phyloP scores from a whole-genome alignment of 257 asterid species.

The Cruciata laevipes region DNA sequence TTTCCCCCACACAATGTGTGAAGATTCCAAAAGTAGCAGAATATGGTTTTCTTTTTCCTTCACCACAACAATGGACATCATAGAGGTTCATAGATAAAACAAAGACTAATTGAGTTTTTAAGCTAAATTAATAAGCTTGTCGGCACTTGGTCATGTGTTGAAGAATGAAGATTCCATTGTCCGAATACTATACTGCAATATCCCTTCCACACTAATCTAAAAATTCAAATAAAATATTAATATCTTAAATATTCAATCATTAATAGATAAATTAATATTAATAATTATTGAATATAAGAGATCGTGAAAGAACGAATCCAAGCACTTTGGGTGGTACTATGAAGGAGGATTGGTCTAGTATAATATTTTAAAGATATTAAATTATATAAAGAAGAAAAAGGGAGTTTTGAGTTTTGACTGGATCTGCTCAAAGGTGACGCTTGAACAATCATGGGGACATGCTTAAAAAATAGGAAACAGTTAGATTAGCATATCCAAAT shows the following conservation, averaged over 20 bases:
- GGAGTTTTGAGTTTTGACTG: not conserved
- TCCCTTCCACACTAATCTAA: too few species aligned
- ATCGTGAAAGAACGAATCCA: not conserved
- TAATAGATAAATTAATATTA: too few species aligned
- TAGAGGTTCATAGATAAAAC: not conserved
- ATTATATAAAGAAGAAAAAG: too few species aligned
- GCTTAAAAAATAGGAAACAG: not conserved
- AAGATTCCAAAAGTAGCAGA: constrained; percentile 1
- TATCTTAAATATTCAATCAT: too few species aligned
- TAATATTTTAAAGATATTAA: too few species aligned
- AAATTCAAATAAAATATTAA: too few species aligned
- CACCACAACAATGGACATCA: not conserved
- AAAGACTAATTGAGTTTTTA: not conserved
- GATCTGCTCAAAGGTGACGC: not conserved
- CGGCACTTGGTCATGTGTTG: not conserved
- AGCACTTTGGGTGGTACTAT: not conserved
- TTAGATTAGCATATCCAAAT: not conserved
- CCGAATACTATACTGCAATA: not conserved
- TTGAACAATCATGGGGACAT: not conserved
- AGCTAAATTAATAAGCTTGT: not conserved
- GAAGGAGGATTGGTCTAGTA: too few species aligned
- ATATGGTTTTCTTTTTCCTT: not conserved
- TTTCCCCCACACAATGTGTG: not conserved
- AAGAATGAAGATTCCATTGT: not conserved
- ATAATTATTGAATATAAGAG: too few species aligned